These are phyloP conservation scores for Diaporthe sp. DNA, from an alignment of 2,329 filamentous ascomycete species.

Conservation along the genomic window DNA sequence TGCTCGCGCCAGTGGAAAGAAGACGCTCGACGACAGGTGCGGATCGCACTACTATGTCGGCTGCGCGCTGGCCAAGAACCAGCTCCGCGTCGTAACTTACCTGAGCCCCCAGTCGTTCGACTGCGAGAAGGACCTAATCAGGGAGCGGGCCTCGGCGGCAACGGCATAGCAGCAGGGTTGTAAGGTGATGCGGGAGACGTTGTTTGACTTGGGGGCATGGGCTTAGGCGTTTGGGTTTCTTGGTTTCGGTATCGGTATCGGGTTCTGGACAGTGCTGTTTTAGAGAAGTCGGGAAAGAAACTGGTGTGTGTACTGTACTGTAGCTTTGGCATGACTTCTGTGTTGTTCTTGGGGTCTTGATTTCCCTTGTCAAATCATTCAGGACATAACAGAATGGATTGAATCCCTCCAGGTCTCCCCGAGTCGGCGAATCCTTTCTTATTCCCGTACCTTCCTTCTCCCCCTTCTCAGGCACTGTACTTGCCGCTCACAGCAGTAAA, in stretches of 20 bases:
- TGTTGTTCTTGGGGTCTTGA: background rate
- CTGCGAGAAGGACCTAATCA: conserved; percentile 30
- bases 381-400: background rate
- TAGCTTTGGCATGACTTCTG: background rate
- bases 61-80: conserved; percentile 33
- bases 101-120: conserved; percentile 33
- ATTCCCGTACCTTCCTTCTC: background rate
- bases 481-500: too few relatives aligned
- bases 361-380: too few relatives aligned
- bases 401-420: background rate
- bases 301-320: background rate
- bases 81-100: conserved; percentile 34
- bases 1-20: conserved; percentile 9
- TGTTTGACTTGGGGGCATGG: background rate
- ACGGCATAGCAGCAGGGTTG: background rate
- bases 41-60: conserved; percentile 33
- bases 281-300: background rate
- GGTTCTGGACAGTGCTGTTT: background rate
- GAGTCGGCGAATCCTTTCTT: background rate
- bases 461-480: background rate
- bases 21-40: conserved; percentile 29
- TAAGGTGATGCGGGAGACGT: background rate
- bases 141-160: background rate
- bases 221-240: background rate
- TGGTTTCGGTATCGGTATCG: background rate